A percentile compares a stretch with the other conserved stretches of the same genome.
phyloP scores from a whole-genome alignment of 257 asterid species.

The Lantana camara region DNA sequence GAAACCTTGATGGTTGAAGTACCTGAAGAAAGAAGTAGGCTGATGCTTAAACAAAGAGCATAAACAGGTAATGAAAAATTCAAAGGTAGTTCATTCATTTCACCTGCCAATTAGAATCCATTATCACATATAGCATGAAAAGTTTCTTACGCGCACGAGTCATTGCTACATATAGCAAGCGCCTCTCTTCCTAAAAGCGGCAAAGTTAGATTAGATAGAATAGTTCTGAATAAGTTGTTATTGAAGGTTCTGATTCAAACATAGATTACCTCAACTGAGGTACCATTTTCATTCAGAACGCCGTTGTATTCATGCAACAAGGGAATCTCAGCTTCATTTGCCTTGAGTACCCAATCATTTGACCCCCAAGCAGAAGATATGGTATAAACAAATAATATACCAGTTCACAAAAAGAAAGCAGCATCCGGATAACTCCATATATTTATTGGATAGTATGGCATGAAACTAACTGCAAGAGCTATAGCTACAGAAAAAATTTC shows the following conservation, averaged over 20 bases:
- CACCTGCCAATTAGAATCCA: conserved; percentile 98
- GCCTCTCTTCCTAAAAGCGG: conserved; percentile 85
- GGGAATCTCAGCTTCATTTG: conserved; percentile 93
- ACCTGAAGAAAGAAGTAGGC: conserved; percentile 53
- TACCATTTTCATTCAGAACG: conserved; percentile 52
- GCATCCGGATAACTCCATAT: conserved; percentile 22
- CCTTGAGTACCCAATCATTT: conserved; percentile 56
- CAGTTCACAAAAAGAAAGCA: conserved; percentile 6
- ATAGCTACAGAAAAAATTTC: conserved; percentile 11
- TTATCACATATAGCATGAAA: conserved; percentile 66
- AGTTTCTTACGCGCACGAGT: conserved; percentile 92
- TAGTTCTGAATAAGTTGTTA: not conserved
- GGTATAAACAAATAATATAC: conserved; percentile 15
- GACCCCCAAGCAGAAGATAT: conserved; percentile 19
- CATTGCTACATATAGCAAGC: conserved; percentile 92
- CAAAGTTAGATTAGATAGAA: conserved; percentile 27
- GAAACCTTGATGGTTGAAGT: conserved; percentile 94
- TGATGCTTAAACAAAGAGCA: conserved; percentile 31
- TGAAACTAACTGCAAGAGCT: not conserved
- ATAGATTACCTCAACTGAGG: conserved; percentile 71
- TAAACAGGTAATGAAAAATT: conserved; percentile 17
- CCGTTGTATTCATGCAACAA: conserved; percentile 86
- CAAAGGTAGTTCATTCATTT: conserved; percentile 26
- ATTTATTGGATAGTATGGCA: conserved; percentile 17
- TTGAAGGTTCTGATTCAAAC: conserved; percentile 14